Conservation (phyloP, 345 rosid species). For the Moringa oleifera region DNA sequence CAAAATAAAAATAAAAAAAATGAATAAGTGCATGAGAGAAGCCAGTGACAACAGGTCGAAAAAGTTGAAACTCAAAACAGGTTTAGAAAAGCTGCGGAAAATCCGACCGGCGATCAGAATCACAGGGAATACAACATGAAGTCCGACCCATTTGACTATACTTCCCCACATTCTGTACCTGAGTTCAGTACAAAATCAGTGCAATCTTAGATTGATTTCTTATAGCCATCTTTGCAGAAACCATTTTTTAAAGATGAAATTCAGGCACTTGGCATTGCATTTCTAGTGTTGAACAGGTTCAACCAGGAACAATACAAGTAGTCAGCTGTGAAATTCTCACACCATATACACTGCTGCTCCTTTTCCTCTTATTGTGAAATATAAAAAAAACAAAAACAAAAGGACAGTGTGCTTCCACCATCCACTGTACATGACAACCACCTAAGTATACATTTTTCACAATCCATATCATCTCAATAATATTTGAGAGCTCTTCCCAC, state of each 20-base stretch:
- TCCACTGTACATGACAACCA: slow-evolving; percentile 59
- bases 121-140: too few species aligned
- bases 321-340: slow-evolving; percentile 22
- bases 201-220: too few species aligned
- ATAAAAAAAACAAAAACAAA: slow-evolving; percentile 18
- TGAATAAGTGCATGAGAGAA: too few species aligned
- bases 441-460: slow-evolving; percentile 42
- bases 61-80: too few species aligned
- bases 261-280: slow-evolving; percentile 10
- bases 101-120: too few species aligned
- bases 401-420: slow-evolving; percentile 40
- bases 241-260: background rate
- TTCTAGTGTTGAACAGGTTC: slow-evolving; percentile 22
- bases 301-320: slow-evolving; percentile 25
- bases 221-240: background rate
- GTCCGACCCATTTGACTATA: too few species aligned
- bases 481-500: slow-evolving; percentile 26
- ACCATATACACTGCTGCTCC: slow-evolving; percentile 37
- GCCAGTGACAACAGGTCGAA: too few species aligned
- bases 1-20: too few species aligned
- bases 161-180: too few species aligned
- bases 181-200: too few species aligned
- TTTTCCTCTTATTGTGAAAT: slow-evolving; percentile 37
- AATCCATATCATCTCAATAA: slow-evolving; percentile 30
- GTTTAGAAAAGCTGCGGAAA: too few species aligned